Percentiles rank a stretch among this genome's conserved stretches.
Conservation (phyloP, 2,329 filamentous ascomycete genomes). For the Reticulascus tulasneorum region DNA sequence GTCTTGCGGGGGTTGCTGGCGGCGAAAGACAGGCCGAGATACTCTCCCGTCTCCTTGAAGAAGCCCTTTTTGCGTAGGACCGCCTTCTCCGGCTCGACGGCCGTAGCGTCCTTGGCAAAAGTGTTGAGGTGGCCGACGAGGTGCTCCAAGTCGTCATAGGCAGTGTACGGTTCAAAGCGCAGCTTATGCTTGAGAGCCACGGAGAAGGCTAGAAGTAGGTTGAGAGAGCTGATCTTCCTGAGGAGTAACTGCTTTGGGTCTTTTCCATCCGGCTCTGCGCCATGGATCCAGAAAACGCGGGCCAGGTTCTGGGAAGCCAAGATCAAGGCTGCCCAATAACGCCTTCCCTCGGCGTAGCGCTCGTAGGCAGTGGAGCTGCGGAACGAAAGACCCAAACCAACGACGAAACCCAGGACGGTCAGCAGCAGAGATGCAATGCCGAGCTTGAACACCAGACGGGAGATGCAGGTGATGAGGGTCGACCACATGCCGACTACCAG, state of each 20-base stretch:
- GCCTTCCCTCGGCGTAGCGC: constrained; percentile 62
- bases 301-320: constrained; percentile 64
- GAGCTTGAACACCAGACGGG: constrained; percentile 34
- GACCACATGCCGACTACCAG: constrained; percentile 61
- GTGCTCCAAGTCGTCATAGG: constrained; percentile 69
- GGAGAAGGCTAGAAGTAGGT: constrained; percentile 74
- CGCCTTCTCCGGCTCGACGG: constrained; percentile 26
- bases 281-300: constrained; percentile 80
- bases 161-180: constrained; percentile 76
- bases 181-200: constrained; percentile 76
- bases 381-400: constrained; percentile 74
- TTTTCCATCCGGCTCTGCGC: constrained; percentile 48
- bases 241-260: constrained; percentile 64
- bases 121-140: constrained; percentile 71
- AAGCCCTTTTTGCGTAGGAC: constrained; percentile 39
- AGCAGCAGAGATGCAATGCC: constrained; percentile 53
- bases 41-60: constrained; percentile 66
- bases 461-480: constrained; percentile 58
- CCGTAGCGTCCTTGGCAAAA: constrained; percentile 57
- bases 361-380: constrained; percentile 75
- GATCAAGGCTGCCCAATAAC: constrained; percentile 58
- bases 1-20: constrained; percentile 73
- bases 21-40: constrained; percentile 72
- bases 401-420: constrained; percentile 77
- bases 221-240: constrained; percentile 69